Percentiles rank a stretch among this genome's conserved stretches.
phyloP scores from a whole-genome alignment of 176 grass and related monocot genomes.

The Luzula sylvatica region DNA sequence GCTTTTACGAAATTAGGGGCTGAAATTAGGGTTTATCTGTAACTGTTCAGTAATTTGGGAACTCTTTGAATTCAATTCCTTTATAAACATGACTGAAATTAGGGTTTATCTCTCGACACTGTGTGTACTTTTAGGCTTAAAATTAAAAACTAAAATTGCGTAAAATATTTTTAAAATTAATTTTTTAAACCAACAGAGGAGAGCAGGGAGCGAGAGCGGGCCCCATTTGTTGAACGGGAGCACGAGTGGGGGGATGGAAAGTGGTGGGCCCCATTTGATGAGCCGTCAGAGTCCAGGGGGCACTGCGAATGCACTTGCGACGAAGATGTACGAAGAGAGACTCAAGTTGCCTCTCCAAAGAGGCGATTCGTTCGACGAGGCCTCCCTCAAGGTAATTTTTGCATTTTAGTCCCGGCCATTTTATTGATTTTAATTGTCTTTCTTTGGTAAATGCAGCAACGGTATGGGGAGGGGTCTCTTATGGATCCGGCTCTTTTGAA shows the following conservation, averaged over 20 bases:
- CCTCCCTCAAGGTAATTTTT: constrained; percentile 67
- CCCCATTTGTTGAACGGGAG: no score
- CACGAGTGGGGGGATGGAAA: constrained; percentile 64
- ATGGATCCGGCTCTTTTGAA: constrained; percentile 87
- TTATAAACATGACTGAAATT: no score
- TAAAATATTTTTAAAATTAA: no score
- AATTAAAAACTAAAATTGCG: no score
- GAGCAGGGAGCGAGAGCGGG: constrained; percentile 54
- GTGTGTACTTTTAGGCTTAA: no score
- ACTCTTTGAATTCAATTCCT: no score
- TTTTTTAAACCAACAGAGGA: constrained; percentile 33
- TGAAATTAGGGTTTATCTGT: no score
- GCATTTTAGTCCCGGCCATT: no score
- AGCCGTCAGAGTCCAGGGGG: constrained; percentile 51
- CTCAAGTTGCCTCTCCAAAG: constrained; percentile 81
- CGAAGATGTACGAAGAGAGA: constrained; percentile 95
- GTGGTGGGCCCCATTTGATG: no score
- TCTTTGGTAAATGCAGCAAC: constrained; percentile 51
- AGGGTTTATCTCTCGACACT: constrained; percentile 29
- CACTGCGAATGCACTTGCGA: constrained; percentile 81
- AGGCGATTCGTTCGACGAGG: constrained; percentile 79
- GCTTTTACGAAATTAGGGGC: no score
- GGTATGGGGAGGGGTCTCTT: constrained; percentile 62
- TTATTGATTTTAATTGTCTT: neutral
- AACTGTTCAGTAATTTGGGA: no score